Evolutionary conservation across 768 basidiomycete species (phyloP), one percentile per base, ranked within the genome.

Genomic region (Tulasnella sp.): DNA sequence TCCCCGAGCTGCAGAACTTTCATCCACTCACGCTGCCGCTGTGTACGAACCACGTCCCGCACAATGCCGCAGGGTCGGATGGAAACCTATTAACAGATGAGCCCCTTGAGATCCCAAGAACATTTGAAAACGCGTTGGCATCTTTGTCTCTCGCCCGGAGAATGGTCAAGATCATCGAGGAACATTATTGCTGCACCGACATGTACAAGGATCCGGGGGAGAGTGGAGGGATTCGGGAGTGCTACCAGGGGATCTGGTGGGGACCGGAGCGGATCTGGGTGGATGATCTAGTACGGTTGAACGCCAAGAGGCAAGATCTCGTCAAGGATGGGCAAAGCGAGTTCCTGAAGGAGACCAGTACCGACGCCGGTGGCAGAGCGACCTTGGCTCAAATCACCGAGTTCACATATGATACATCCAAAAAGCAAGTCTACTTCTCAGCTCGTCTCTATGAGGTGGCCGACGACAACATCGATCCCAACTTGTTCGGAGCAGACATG

Each of bases 251-350:
- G 19, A 24, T 59, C 11, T 59, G 57, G 57, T 51, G 46, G 57
- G 57, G 57, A 5, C 57, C 46, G 3, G 57, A 59, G 34, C 57
- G 46, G 17, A 59, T 59, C 17, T 59, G 57, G 57, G 57, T 59
- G 25, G 57, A 51, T 38, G 57, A 59, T n/a, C 46, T 59, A n/a
- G 57, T 59, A 21, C 29, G 57, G 34, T 31, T 59, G 25, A 42
- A 38, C 49, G 22, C 34, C 31, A 49, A 44, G 19, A 44, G 57
- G 8, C 17, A 49, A 8, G 48, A 49, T n/a, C 57, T 59, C 25
- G 57, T 25, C 12, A 42, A 38, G 31, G 29, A 31, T 31, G 31
- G 29, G 2, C 7, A 34, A 30, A 29, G 19, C n/a, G 25, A 30
- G 15, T 27, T 27, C 19, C 46, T 59, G 7, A 30, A 24, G 11